Evolutionary conservation across 805 yeast species (phyloP), one percentile per base, ranked within the genome.

Genomic region (Yamadazyma sp.): DNA sequence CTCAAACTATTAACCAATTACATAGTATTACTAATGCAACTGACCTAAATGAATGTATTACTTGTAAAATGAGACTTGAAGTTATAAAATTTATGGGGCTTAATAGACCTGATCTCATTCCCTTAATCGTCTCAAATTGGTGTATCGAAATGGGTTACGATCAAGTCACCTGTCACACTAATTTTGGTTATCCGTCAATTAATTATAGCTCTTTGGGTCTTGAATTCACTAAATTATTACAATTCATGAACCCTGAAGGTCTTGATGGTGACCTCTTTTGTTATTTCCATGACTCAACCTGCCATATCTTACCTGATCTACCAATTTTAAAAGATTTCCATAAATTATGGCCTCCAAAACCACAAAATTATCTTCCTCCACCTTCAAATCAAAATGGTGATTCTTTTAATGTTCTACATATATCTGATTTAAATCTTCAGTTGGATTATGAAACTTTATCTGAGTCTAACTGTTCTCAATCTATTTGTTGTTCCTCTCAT

Each of bases 401-500:
- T 43, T 60, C 69, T 1, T 75, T 80, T 53, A 75, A 78, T 40
- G 86, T 79, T 2, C 59, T 82, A 40, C 89, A 82, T 47, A 47
- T 82, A 17, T 70, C 80, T 17, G 88, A 81, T 48, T 72, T 80
- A 53, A 85, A 82, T 53, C 53, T 78, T 26, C 76, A 79, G 49
- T 49, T 72, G 34, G 74, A 73, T 42, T 78, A 73, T 52, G 52
- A 60, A 12, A 53, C 73, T 8, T 79, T 80, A 19, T 54, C 72
- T 4, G 84, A 78, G 49, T 72, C 73, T 10, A 77, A 78, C 49
- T 76, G 82, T 52, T 58, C 75, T 54, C 39, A 62, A 20, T 36
- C 61, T 53, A 67, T 78, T 70, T 82, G 89, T 52, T 82, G 88
- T 53, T 65, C 76, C n/a, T 69, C 76, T 0, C 70, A 68, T 31